A percentile compares a stretch with the other conserved stretches of the same genome.
phyloP scores from a whole-genome alignment of 164 flowering plant species.

The Vitis riparia region DNA sequence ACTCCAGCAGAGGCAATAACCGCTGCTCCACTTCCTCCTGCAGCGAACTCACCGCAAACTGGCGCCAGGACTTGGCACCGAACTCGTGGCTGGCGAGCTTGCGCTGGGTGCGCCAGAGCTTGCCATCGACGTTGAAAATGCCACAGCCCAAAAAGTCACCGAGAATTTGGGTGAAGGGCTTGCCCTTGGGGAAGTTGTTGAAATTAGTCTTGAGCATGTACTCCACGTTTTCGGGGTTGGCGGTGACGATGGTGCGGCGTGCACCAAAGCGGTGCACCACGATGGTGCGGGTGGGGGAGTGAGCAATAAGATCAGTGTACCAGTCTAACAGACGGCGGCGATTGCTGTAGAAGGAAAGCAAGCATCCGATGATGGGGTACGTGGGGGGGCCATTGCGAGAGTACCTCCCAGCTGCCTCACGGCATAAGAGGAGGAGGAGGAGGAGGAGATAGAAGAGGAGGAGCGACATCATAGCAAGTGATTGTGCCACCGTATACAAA shows the following conservation, averaged over 20 bases:
- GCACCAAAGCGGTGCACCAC: constrained; percentile 26
- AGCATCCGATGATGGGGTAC: constrained; percentile 35
- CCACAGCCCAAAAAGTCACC: constrained; percentile 45
- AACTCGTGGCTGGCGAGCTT: constrained; percentile 41
- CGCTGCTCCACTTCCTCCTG: constrained; percentile 22
- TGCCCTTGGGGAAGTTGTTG: constrained; percentile 43
- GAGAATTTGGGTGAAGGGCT: constrained; percentile 30
- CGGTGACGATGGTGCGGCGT: constrained; percentile 29
- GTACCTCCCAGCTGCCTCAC: neutral
- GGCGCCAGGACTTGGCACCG: constrained; percentile 22
- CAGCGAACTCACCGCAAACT: constrained; percentile 17
- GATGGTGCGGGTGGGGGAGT: constrained; percentile 27
- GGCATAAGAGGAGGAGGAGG: constrained; percentile 6
- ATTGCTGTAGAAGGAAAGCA: constrained; percentile 30
- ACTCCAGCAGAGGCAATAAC: constrained; percentile 26
- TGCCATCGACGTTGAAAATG: constrained; percentile 44
- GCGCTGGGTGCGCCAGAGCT: constrained; percentile 37
- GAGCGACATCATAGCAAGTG: neutral
- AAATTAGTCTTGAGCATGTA: constrained; percentile 42
- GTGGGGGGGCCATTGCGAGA: constrained; percentile 18
- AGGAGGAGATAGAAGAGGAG: constrained; percentile 3
- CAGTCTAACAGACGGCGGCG: constrained; percentile 29
- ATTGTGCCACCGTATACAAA: neutral
- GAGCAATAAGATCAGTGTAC: constrained; percentile 31
- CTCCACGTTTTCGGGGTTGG: constrained; percentile 39